A percentile compares a stretch with the other conserved stretches of the same genome.
These are phyloP conservation scores for Fusarium euwallaceae DNA, from an alignment of 2,329 filamentous ascomycete genomes.

Conservation along the genomic window DNA sequence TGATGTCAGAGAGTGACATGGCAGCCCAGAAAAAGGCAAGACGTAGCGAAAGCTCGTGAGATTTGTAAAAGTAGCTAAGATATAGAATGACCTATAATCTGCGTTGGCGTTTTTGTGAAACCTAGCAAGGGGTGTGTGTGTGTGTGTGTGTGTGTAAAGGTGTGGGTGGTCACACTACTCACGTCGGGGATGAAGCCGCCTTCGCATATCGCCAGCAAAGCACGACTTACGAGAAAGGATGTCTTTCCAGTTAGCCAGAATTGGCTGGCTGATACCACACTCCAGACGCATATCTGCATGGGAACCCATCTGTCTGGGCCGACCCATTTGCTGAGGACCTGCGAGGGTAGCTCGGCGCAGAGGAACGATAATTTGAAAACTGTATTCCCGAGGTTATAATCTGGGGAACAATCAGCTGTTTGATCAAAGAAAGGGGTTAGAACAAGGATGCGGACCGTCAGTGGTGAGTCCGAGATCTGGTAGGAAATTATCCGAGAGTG, in stretches of 20 bases:
- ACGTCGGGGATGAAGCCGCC: conserved; percentile 38
- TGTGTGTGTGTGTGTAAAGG: neutral
- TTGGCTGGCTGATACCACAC: conserved; percentile 36
- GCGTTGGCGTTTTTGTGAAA: neutral
- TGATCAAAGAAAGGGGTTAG: too few relatives aligned
- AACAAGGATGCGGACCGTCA: conserved; percentile 46
- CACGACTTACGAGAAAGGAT: conserved; percentile 26
- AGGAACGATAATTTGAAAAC: conserved; percentile 51
- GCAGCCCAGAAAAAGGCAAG: conserved; percentile 76
- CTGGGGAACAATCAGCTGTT: conserved; percentile 27
- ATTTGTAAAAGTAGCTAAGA: conserved; percentile 77
- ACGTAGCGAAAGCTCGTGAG: conserved; percentile 66
- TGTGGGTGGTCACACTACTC: conserved; percentile 9
- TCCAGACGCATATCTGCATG: conserved; percentile 69
- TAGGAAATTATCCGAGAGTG: conserved; percentile 63
- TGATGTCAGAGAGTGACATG: conserved; percentile 33
- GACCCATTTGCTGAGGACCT: conserved; percentile 70
- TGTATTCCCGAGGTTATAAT: conserved; percentile 52
- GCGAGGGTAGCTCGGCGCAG: conserved; percentile 65
- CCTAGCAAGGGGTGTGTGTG: neutral
- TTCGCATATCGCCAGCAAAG: conserved; percentile 32
- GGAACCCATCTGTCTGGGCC: conserved; percentile 73
- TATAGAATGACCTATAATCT: conserved; percentile 65
- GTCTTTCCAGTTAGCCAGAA: conserved; percentile 24
- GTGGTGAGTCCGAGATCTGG: conserved; percentile 58